phyloP scores from a whole-genome alignment of 176 grass and related monocot genomes.

The Oryza meridionalis region DNA sequence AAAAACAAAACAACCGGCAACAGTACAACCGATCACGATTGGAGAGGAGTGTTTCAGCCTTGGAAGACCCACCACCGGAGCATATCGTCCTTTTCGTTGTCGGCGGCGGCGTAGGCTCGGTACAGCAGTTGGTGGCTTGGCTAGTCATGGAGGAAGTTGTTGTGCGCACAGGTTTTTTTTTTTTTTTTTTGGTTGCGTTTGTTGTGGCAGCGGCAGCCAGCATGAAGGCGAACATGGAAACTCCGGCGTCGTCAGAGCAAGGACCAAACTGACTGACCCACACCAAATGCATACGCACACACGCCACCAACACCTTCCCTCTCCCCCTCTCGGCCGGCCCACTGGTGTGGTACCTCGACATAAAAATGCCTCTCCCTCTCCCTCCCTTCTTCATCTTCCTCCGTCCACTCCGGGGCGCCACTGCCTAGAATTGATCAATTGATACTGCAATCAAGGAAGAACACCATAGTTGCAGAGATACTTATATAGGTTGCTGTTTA shows the following conservation, averaged over 20 bases:
- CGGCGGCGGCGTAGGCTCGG: constrained; percentile 37
- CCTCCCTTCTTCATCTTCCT: constrained; percentile 36
- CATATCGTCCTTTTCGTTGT: neutral
- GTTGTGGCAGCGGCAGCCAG: constrained; percentile 8
- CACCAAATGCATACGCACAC: neutral
- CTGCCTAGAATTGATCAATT: neutral
- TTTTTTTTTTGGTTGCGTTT: neutral
- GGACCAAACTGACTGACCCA: constrained; percentile 45
- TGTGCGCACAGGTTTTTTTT: neutral
- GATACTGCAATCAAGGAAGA: neutral
- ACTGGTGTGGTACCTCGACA: neutral
- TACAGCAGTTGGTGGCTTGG: constrained; percentile 24
- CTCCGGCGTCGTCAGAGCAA: constrained; percentile 18
- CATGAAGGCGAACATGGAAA: constrained; percentile 14
- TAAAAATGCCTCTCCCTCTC: constrained; percentile 29
- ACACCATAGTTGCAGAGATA: neutral
- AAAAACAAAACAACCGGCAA: neutral
- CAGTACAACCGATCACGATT: neutral
- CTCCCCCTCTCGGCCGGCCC: neutral
- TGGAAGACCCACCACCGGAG: neutral
- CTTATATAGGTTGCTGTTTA: neutral
- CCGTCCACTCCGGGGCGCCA: neutral
- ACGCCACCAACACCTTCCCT: constrained; percentile 45
- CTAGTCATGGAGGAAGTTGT: constrained; percentile 24
- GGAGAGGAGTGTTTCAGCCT: neutral